Evolutionary conservation across 495 filamentous ascomycete species (phyloP).

Genomic region (Penicillium manginii): DNA sequence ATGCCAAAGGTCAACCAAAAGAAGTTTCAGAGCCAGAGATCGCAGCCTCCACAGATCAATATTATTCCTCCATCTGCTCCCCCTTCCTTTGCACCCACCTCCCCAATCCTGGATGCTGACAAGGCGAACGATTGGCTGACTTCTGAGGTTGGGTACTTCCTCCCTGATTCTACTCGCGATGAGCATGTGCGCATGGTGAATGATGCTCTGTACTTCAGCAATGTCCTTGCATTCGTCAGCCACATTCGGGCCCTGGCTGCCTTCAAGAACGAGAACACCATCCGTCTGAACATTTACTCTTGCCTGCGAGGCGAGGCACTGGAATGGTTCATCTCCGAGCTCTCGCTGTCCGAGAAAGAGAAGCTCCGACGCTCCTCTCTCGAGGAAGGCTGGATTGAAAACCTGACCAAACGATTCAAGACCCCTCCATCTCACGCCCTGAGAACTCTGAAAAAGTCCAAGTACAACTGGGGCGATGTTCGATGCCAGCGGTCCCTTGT

Average conservation of each 20-base stretch:
- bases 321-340: constrained; percentile 8
- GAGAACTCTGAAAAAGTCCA: not conserved
- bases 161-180: not conserved
- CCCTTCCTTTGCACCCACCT: not conserved
- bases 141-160: not conserved
- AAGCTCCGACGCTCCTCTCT: not conserved
- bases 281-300: not conserved
- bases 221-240: constrained; percentile 1
- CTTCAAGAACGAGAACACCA: not conserved
- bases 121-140: not conserved
- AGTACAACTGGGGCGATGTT: constrained; percentile 1
- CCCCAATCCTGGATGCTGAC: not conserved
- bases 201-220: not conserved
- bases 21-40: not conserved
- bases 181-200: not conserved
- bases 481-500: not conserved
- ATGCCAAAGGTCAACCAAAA: not conserved
- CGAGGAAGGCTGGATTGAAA: not conserved
- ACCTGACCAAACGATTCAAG: not conserved
- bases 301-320: constrained; percentile 3
- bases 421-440: not conserved
- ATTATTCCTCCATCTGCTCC: not conserved
- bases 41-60: not conserved
- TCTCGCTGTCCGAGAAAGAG: constrained; percentile 2
- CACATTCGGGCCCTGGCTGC: not conserved